Percentiles rank a stretch among this genome's conserved stretches.
These are phyloP conservation scores for Dendrobium chrysotoxum DNA, from an alignment of 106 monocot species.

Conservation along the genomic window DNA sequence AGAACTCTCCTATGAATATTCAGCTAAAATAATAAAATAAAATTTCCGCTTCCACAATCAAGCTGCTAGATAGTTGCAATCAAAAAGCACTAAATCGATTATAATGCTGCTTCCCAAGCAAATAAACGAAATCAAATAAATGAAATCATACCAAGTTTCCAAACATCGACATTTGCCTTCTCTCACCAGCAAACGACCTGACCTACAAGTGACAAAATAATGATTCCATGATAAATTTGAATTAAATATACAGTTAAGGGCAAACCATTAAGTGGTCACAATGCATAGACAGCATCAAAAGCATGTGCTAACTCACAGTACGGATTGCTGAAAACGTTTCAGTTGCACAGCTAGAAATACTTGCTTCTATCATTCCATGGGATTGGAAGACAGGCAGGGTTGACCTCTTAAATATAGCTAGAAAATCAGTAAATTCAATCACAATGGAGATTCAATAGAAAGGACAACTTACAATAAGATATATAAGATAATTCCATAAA, in stretches of 20 bases:
- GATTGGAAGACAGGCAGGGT: slow-evolving; percentile 84
- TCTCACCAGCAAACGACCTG: slow-evolving; percentile 95
- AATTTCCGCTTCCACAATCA: not conserved
- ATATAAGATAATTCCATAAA: not conserved
- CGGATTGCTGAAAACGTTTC: slow-evolving; percentile 98
- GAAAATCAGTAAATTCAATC: not conserved
- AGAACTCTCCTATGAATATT: not conserved
- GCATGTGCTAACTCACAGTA: slow-evolving; percentile 50
- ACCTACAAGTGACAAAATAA: slow-evolving; percentile 35
- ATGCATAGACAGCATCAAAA: not conserved
- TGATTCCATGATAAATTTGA: not conserved
- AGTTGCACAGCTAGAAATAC: slow-evolving; percentile 84
- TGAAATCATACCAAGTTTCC: slow-evolving; percentile 60
- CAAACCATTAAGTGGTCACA: not conserved
- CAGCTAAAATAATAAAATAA: not conserved
- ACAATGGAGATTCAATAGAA: not conserved
- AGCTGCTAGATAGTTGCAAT: not conserved
- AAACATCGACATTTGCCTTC: slow-evolving; percentile 81
- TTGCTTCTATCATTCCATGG: slow-evolving; percentile 82
- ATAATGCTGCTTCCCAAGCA: not conserved
- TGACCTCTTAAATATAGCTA: slow-evolving; percentile 93
- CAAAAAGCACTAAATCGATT: not conserved
- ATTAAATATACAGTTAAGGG: not conserved
- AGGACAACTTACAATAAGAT: not conserved
- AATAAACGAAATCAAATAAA: not conserved